Base-by-base conservation (phyloP, 768 basidiomycete genomes). In the Boletus sp. region DNA sequence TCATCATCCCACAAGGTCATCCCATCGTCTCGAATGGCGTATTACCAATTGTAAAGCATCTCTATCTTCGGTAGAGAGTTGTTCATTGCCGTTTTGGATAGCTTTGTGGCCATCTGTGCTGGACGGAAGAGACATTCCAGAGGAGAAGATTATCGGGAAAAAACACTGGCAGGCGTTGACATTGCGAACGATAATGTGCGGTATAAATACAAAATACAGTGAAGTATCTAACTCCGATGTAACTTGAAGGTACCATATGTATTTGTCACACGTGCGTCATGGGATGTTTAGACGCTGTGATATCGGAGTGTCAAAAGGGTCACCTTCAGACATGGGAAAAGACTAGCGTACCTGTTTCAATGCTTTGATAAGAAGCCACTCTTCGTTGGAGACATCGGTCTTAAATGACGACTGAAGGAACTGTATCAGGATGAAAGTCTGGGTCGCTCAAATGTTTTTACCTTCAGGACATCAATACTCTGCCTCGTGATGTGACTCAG, bases 401-500 rank as follows among this genome's bases (percentile, higher is more conserved):
- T 92, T 89, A 79, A 98, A 98, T 17, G 87, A 85, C 30, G 80
- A 79, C 93, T 95, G 61, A 28, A 65, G 50, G 57, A 46, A 20
- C 11, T 2, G 29, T 32, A 46, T 64, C 55, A 64, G 54, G 50
- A 48, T 29, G 52, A 40, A 56, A 28, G 51, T 35, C 36, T 32
- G 28, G 40, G 28, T n/a, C 20, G 37, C 36, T 33, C 54, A 17
- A 20, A 41, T 48, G 7, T 54, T 65, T 64, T 37, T 65, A 90
- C 87, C 89, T 98, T 98, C 45, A 98, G 80, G 9, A 95, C 91
- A 72, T 98, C 97, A 61, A 99, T 98, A 64, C 92, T 94, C 72
- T 88, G 86, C 47, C 96, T 84, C 35, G 92, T 90, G 69, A 99
- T 89, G 58, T 90, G 89, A 52, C 93, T 94, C 51, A 94, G 79